Evolutionary conservation across 2,329 filamentous ascomycete species (phyloP), one percentile per base, ranked within the genome.

Genomic region (Cryphonectria carpinicola): DNA sequence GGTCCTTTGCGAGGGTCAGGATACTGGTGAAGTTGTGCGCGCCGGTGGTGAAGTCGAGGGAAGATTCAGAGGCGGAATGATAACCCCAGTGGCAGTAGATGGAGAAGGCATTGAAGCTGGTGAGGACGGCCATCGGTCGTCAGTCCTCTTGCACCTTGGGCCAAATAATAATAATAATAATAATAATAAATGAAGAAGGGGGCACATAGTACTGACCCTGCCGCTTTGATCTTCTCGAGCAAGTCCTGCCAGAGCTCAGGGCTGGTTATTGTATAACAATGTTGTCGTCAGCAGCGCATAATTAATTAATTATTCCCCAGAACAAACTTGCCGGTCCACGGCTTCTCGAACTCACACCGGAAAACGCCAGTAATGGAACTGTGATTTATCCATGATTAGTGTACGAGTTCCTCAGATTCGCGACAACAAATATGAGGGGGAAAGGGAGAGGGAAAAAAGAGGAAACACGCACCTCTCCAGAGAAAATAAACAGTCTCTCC

Each of bases 11-110:
- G 37, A 87, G 80, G 39, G 85, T 83, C 66, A 87, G 83, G 56
- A 89, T 82, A 11, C 80, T 79, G 5, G 83, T 84, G 70, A 88
- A 85, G 74, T 89, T 82, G 71, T 86, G 87, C 3, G 86, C 84
- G 3, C 84, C 86, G 17, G 79, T 86, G 66, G 81, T 80, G 72
- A 88, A 88, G 76, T 88, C 86, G 7, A 75, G 72, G 10, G 60
- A 72, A 0, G 79, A 81, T 0, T 80, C 78, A 0, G 77, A 74
- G 3, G 80, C 77, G 62, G 80, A 80, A 68, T 83, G 82, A 65
- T 79, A 83, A 10, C 81, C 81, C 82, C 82, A 83, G 67, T 80
- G 79, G 61, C 78, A 80, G 74, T 83, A 83, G 70, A 83, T 82
- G 58, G 80, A 81, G 71, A 83, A 83, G 1, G 81, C 77, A 66